phyloP scores from a whole-genome alignment of 23 red algal species.

The Gracilaria gracilis region DNA sequence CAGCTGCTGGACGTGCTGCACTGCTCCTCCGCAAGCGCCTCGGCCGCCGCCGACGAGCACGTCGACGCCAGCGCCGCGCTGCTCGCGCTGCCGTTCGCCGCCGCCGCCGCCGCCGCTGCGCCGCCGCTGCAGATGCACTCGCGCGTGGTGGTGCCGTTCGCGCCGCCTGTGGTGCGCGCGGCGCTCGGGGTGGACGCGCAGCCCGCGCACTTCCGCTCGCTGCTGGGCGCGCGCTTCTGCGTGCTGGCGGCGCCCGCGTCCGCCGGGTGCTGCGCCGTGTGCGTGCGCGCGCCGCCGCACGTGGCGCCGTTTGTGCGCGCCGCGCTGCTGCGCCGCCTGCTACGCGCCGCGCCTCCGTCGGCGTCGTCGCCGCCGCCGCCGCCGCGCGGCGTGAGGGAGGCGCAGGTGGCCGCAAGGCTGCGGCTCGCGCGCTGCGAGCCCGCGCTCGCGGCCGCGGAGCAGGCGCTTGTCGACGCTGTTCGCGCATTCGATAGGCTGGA shows the following conservation, averaged over 20 bases:
- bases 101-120: neutral
- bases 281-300: slow-evolving; percentile 8
- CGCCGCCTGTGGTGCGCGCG: neutral
- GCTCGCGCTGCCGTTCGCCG: neutral
- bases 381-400: neutral
- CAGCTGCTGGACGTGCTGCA: slow-evolving; percentile 14
- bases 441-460: neutral
- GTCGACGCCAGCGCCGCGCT: neutral
- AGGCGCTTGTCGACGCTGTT: neutral
- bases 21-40: too few species aligned
- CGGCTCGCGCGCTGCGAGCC: neutral
- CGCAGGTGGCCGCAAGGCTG: too few species aligned
- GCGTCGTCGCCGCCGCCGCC: neutral
- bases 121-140: too few species aligned
- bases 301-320: slow-evolving; percentile 16
- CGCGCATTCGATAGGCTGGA: neutral
- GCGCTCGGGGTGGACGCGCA: neutral
- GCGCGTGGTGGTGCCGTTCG: neutral
- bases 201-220: neutral
- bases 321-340: slow-evolving; percentile 18
- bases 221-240: slow-evolving; percentile 24
- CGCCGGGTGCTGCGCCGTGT: neutral
- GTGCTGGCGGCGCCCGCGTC: neutral
- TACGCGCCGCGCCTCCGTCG: neutral
- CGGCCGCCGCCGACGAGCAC: neutral